phyloP scores from a whole-genome alignment of 2,329 filamentous ascomycete species.

The Shiraia sp. region DNA sequence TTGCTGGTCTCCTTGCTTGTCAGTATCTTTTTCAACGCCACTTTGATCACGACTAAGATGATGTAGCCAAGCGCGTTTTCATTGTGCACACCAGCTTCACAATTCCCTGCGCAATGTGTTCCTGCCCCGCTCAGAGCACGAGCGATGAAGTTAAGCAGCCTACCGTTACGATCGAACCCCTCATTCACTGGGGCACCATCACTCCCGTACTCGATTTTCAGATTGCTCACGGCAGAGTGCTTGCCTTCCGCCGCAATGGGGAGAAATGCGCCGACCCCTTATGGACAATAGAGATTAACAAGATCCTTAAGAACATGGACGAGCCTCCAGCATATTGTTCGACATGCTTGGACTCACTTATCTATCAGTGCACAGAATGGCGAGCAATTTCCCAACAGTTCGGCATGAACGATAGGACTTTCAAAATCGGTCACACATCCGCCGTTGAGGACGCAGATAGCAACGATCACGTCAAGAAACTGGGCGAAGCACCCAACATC shows the following conservation, averaged over 20 bases:
- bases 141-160: not conserved
- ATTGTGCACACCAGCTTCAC: not conserved
- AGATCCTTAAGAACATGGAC: not conserved
- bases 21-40: not conserved
- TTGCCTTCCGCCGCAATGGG: slow-evolving; percentile 13
- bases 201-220: slow-evolving; percentile 1
- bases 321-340: slow-evolving; percentile 10
- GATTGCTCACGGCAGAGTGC: slow-evolving; percentile 3
- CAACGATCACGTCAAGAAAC: too few relatives aligned
- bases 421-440: too few relatives aligned
- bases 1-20: slow-evolving; percentile 2
- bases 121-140: not conserved
- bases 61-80: slow-evolving; percentile 7
- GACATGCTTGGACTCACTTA: slow-evolving; percentile 14
- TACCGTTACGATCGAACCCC: slow-evolving; percentile 11
- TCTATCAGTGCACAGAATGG: slow-evolving; percentile 1
- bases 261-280: slow-evolving; percentile 9
- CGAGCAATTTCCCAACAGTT: too few relatives aligned
- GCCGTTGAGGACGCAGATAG: too few relatives aligned
- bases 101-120: slow-evolving; percentile 1
- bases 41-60: not conserved
- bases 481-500: too few relatives aligned
- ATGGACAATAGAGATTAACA: slow-evolving; percentile 8
- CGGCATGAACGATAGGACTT: too few relatives aligned
- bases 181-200: slow-evolving; percentile 15